Evolutionary conservation across 2,329 filamentous ascomycete genomes (phyloP).

Genomic region (Fusarium neocosmosporiellum): DNA sequence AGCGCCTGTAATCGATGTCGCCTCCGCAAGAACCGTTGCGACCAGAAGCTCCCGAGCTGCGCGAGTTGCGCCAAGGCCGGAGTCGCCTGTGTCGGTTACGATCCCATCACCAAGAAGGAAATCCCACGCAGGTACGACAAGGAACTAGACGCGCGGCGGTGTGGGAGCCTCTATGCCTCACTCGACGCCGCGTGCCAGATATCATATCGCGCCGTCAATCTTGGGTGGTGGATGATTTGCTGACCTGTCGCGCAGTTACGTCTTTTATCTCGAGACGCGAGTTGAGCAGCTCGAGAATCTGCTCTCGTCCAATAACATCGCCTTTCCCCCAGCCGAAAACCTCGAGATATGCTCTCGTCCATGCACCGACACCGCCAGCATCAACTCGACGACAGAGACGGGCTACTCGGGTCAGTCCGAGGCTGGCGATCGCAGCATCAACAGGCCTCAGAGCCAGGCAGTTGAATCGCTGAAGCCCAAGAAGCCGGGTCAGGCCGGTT

Average conservation of each 20-base stretch:
- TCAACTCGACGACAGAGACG: slow-evolving; percentile 48
- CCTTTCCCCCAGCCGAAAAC: slow-evolving; percentile 76
- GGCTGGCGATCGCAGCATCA: slow-evolving; percentile 35
- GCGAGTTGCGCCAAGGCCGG: slow-evolving; percentile 93
- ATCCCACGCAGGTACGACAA: slow-evolving; percentile 86
- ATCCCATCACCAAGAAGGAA: slow-evolving; percentile 95
- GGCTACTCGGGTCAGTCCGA: slow-evolving; percentile 51
- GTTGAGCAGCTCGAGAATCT: slow-evolving; percentile 85
- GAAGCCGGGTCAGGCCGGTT: slow-evolving; percentile 53
- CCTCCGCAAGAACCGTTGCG: slow-evolving; percentile 92
- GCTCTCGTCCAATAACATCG: slow-evolving; percentile 74
- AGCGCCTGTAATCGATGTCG: slow-evolving; percentile 95
- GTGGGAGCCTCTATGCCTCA: not conserved
- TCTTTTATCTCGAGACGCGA: slow-evolving; percentile 92
- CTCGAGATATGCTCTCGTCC: slow-evolving; percentile 73
- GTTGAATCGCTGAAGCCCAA: slow-evolving; percentile 50
- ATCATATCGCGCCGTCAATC: not conserved
- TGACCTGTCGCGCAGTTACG: slow-evolving; percentile 70
- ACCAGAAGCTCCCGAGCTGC: slow-evolving; percentile 91
- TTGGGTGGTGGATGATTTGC: slow-evolving; percentile 14
- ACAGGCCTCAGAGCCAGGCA: slow-evolving; percentile 45
- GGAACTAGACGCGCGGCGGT: slow-evolving; percentile 16
- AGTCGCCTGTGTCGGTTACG: slow-evolving; percentile 92
- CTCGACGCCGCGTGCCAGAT: not conserved
- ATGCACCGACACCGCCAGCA: slow-evolving; percentile 50